Evolutionary conservation across 2,329 filamentous ascomycete genomes (phyloP).

Genomic region (Colletotrichum lindemuthianum): DNA sequence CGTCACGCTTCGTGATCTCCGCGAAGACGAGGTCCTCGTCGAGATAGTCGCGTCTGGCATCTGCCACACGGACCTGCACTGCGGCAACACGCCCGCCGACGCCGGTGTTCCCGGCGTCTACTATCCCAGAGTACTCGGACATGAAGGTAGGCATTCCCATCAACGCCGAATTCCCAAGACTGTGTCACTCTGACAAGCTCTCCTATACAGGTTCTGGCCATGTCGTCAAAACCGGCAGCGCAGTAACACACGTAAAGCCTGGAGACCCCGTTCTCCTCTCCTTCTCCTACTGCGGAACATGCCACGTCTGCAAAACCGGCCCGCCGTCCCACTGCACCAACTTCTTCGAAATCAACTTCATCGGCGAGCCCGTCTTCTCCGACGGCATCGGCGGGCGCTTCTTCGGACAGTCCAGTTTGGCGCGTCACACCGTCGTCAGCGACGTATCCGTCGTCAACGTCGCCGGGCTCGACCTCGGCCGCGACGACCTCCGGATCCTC

Average conservation of each 20-base stretch:
- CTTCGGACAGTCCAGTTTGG: conserved; percentile 49
- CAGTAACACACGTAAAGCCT: conserved; percentile 56
- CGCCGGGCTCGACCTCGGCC: conserved; percentile 3
- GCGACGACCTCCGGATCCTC: conserved; percentile 42
- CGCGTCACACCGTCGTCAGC: conserved; percentile 43
- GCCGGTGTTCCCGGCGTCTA: conserved; percentile 28
- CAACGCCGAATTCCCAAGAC: not conserved
- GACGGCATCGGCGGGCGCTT: conserved; percentile 40
- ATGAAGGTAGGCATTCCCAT: conserved; percentile 54
- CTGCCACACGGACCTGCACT: conserved; percentile 64
- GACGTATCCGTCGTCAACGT: conserved; percentile 43
- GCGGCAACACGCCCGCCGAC: conserved; percentile 47
- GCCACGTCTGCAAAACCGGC: conserved; percentile 57
- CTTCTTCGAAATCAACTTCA: conserved; percentile 62
- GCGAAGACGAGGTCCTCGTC: conserved; percentile 58
- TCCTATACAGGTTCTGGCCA: conserved; percentile 51
- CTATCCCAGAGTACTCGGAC: conserved; percentile 56
- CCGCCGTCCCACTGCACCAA: conserved; percentile 58
- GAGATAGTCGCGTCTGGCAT: conserved; percentile 64
- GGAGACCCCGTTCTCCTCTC: conserved; percentile 65
- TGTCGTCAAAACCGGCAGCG: conserved; percentile 54
- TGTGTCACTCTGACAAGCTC: not conserved
- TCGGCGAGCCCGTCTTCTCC: conserved; percentile 24
- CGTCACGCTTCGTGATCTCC: conserved; percentile 41
- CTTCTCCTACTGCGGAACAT: conserved; percentile 50